Evolutionary conservation across 371 early-diverging fungal species (phyloP), one percentile per base, ranked within the genome.

Genomic region (Phascolomyces articulosus): DNA sequence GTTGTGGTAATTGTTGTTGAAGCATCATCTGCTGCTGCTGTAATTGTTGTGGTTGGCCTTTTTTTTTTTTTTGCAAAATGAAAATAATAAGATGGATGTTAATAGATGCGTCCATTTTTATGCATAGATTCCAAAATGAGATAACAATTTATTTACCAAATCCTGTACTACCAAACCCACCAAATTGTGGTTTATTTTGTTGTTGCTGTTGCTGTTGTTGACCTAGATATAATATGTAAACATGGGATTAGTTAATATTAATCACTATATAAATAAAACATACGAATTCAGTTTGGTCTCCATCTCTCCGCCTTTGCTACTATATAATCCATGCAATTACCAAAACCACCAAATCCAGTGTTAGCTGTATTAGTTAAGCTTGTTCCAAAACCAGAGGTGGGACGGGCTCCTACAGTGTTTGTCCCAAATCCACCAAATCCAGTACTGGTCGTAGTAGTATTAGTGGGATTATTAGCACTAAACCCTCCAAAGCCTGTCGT

Each of bases 1-100:
- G 69, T 26, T 51, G 62, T 21, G 15, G 65, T 27, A 60, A 65
- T 38, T 79, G 74, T 26, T 60, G 74, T 70, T 56, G 34, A 34
- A 34, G 34, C 34, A 34, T 34, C 34, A 34, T 34, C 11, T 34
- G 74, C 63, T 60, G 74, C 26, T 63, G 68, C 29, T 57, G 60
- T 23, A 48, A 40, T 44, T 58, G 49, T 34, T 54, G 16, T 48
- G 24, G 68, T 70, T 41, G 69, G 24, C 41, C 55, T 27, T n/a
- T n/a, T n/a, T n/a, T n/a, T n/a, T n/a, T n/a, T n/a, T n/a, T n/a
- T n/a, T n/a, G n/a, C n/a, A n/a, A n/a, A n/a, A n/a, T n/a, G n/a
- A n/a, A n/a, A n/a, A n/a, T n/a, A n/a, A n/a, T n/a, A n/a, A n/a
- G n/a, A n/a, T n/a, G n/a, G n/a, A n/a, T n/a, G n/a, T n/a, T n/a